Percentiles rank a stretch among this genome's conserved stretches.
These are phyloP conservation scores for Melastoma malabathricum DNA, from an alignment of 345 rosid genomes.

Conservation along the genomic window DNA sequence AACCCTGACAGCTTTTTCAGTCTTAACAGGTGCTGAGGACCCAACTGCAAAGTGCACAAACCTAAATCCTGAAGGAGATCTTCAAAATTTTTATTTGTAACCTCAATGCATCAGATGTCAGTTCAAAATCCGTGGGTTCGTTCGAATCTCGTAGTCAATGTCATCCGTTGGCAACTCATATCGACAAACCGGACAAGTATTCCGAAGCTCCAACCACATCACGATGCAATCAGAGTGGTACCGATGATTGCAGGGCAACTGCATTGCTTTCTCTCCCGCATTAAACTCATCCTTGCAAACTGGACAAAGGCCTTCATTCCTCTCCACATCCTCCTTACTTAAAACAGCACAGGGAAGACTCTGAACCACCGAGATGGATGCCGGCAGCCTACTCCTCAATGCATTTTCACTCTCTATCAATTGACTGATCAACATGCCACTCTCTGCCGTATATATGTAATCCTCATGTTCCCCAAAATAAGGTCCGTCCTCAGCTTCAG, in stretches of 20 bases:
- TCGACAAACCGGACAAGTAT: slow-evolving; percentile 88
- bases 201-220: slow-evolving; percentile 79
- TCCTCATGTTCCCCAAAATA: slow-evolving; percentile 45
- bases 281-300: slow-evolving; percentile 72
- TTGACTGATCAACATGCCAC: slow-evolving; percentile 66
- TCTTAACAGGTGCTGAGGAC: too few relatives aligned
- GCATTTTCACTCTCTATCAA: slow-evolving; percentile 60
- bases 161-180: slow-evolving; percentile 80
- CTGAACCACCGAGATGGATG: slow-evolving; percentile 46
- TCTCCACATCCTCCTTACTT: slow-evolving; percentile 34
- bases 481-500: slow-evolving; percentile 21
- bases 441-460: slow-evolving; percentile 47
- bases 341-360: slow-evolving; percentile 41
- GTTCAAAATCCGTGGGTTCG: slow-evolving; percentile 13
- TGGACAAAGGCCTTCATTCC: slow-evolving; percentile 42
- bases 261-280: slow-evolving; percentile 47
- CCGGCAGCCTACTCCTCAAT: slow-evolving; percentile 49
- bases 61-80: too few relatives aligned
- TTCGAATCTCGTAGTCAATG: slow-evolving; percentile 50
- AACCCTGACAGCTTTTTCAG: too few relatives aligned
- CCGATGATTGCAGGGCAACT: slow-evolving; percentile 66
- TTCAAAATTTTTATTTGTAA: background rate
- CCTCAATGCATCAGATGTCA: slow-evolving; percentile 21
- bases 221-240: slow-evolving; percentile 80
- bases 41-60: too few relatives aligned